A percentile compares a stretch with the other conserved stretches of the same genome.
Conservation (phyloP, 2,329 filamentous ascomycete species). For the Phialophora macrospora region DNA sequence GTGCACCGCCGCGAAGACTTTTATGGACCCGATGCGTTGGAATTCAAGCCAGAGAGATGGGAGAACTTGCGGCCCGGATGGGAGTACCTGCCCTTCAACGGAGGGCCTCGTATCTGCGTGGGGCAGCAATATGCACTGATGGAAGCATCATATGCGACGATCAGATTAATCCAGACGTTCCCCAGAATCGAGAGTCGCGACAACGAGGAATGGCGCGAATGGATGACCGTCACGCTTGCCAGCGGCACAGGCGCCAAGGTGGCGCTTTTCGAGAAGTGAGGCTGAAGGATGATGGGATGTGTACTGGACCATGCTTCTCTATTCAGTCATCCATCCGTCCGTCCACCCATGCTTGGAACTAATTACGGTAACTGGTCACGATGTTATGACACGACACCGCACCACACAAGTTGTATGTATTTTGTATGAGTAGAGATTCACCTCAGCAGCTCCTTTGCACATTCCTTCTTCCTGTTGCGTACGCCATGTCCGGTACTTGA, state of each 20-base stretch:
- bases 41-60: constrained; percentile 49
- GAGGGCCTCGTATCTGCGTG: constrained; percentile 40
- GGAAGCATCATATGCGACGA: constrained; percentile 70
- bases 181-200: constrained; percentile 59
- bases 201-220: constrained; percentile 59
- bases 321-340: neutral
- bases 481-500: neutral
- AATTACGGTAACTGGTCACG: neutral
- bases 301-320: neutral
- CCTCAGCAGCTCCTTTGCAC: neutral
- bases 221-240: constrained; percentile 79
- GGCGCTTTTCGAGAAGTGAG: constrained; percentile 34
- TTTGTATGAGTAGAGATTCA: neutral
- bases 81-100: constrained; percentile 46
- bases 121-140: constrained; percentile 81
- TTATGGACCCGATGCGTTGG: constrained; percentile 43
- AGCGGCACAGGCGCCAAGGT: constrained; percentile 70
- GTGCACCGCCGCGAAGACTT: constrained; percentile 42
- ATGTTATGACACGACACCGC: neutral
- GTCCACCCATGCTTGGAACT: neutral
- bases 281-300: neutral
- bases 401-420: neutral
- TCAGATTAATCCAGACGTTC: constrained; percentile 74
- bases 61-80: constrained; percentile 39
- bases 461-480: neutral